A percentile compares a stretch with the other conserved stretches of the same genome.
Evolutionary conservation across 2,329 filamentous ascomycete genomes (phyloP).

Genomic region (Colletotrichum aenigma): DNA sequence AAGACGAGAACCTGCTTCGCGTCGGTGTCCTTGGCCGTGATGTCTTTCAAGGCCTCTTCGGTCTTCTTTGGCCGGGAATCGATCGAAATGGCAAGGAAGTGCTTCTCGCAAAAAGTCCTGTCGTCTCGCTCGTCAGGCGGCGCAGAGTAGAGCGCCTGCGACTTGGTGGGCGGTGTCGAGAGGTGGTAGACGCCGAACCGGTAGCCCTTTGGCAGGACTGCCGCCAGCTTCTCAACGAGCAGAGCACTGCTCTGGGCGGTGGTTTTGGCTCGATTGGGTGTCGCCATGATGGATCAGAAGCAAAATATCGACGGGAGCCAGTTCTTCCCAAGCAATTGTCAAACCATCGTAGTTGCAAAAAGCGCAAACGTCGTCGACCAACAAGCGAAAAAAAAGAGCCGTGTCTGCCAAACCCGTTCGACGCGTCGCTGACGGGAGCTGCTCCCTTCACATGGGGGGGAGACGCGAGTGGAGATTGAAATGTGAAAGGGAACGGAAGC

Average conservation of each 20-base stretch:
- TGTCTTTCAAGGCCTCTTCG: constrained; percentile 25
- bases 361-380: not conserved
- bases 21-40: constrained; percentile 16
- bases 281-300: constrained; percentile 26
- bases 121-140: constrained; percentile 75
- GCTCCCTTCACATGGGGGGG: constrained; percentile 7
- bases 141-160: constrained; percentile 78
- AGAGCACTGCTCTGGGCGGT: constrained; percentile 27
- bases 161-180: constrained; percentile 80
- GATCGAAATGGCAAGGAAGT: constrained; percentile 68
- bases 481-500: not conserved
- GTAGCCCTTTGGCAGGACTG: constrained; percentile 56
- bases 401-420: not conserved
- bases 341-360: not conserved
- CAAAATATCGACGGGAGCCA: not conserved
- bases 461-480: not conserved
- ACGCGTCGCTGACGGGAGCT: constrained; percentile 2
- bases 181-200: constrained; percentile 81
- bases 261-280: constrained; percentile 3
- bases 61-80: constrained; percentile 27
- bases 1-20: constrained; percentile 70
- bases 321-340: not conserved
- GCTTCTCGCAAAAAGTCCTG: constrained; percentile 84
- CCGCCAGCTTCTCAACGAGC: constrained; percentile 46
- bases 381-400: not conserved